A percentile compares a stretch with the other conserved stretches of the same genome.
Evolutionary conservation across 2,329 filamentous ascomycete genomes (phyloP).

Genomic region (Aspergillus quadrilineatus): DNA sequence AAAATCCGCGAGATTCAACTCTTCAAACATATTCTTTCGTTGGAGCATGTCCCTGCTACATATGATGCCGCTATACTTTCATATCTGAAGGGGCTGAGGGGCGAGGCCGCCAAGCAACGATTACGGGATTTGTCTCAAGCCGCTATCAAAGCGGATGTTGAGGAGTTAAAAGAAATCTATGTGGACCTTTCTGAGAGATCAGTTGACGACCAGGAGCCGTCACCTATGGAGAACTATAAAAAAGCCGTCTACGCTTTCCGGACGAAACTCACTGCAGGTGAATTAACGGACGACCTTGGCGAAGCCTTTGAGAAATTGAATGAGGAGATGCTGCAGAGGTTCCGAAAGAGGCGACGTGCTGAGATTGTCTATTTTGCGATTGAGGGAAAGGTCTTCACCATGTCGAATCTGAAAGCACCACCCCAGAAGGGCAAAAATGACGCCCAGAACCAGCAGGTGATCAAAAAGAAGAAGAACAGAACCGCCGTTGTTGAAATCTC

Average conservation of each 20-base stretch:
- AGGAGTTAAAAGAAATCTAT: slow-evolving; percentile 14
- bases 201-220: slow-evolving; percentile 4
- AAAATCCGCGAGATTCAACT: slow-evolving; percentile 86
- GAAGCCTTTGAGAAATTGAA: slow-evolving; percentile 25
- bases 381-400: slow-evolving; percentile 30
- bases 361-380: slow-evolving; percentile 40
- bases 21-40: slow-evolving; percentile 76
- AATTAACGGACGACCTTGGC: slow-evolving; percentile 25
- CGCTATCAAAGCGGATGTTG: slow-evolving; percentile 49
- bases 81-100: slow-evolving; percentile 78
- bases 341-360: slow-evolving; percentile 39
- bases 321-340: slow-evolving; percentile 27
- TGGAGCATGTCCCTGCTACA: slow-evolving; percentile 66
- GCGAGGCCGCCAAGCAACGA: slow-evolving; percentile 64
- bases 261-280: slow-evolving; percentile 26
- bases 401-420: slow-evolving; percentile 23
- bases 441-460: slow-evolving; percentile 18
- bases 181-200: not conserved
- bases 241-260: slow-evolving; percentile 54
- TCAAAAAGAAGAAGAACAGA: slow-evolving; percentile 44
- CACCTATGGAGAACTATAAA: slow-evolving; percentile 39
- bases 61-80: slow-evolving; percentile 69
- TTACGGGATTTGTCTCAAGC: slow-evolving; percentile 66
- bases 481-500: slow-evolving; percentile 44
- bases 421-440: slow-evolving; percentile 26